Conservation (phyloP, 2,329 filamentous ascomycete species). For the Penicillium carneum region DNA sequence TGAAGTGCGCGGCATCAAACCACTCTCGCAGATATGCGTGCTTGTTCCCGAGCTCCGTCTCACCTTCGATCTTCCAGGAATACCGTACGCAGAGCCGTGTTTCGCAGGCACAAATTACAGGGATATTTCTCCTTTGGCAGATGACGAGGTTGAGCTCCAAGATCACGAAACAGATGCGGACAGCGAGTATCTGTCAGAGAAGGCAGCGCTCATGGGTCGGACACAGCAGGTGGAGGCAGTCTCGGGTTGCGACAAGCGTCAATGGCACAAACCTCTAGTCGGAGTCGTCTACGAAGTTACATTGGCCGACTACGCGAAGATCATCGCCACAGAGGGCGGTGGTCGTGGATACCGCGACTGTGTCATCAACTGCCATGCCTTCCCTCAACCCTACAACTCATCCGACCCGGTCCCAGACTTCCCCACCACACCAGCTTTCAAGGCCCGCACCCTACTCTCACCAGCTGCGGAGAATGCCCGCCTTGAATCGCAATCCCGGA, state of each 20-base stretch:
- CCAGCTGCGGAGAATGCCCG: conserved; percentile 55
- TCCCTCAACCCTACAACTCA: conserved; percentile 61
- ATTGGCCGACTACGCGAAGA: conserved; percentile 77
- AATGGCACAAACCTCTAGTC: conserved; percentile 82
- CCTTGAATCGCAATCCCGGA: conserved; percentile 23
- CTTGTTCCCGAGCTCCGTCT: conserved; percentile 78
- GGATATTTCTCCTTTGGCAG: conserved; percentile 45
- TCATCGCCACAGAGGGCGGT: conserved; percentile 89
- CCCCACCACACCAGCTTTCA: conserved; percentile 71
- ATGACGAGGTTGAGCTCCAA: conserved; percentile 10
- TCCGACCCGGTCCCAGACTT: conserved; percentile 67
- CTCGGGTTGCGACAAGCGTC: conserved; percentile 59
- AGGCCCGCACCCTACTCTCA: conserved; percentile 84
- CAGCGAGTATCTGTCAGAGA: conserved; percentile 39
- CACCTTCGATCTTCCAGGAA: conserved; percentile 82
- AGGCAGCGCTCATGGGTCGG: conserved; percentile 40
- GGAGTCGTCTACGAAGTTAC: conserved; percentile 97
- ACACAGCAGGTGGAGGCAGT: conserved; percentile 27
- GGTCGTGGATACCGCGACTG: conserved; percentile 86
- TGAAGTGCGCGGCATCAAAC: conserved; percentile 77
- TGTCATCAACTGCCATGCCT: conserved; percentile 75
- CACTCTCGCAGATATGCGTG: conserved; percentile 81
- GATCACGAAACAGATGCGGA: conserved; percentile 21
- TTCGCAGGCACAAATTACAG: conserved; percentile 81
- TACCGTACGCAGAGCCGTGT: conserved; percentile 89